phyloP scores from a whole-genome alignment of 768 basidiomycete species.

The Auriscalpium microsporum region DNA sequence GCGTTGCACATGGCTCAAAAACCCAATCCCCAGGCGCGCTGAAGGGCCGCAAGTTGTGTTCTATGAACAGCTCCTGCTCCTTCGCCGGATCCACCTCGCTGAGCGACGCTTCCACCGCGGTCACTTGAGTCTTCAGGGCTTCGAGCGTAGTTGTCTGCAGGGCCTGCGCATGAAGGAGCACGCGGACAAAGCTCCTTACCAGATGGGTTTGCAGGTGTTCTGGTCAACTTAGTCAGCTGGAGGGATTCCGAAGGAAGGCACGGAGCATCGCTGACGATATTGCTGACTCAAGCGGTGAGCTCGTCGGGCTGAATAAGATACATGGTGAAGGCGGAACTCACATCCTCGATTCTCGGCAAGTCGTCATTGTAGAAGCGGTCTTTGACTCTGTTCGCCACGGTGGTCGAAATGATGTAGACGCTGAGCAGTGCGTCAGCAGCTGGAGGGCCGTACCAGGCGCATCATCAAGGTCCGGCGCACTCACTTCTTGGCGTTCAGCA shows the following conservation, averaged over 20 bases:
- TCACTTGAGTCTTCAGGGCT: conserved; percentile 41
- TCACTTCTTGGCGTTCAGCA: conserved; percentile 79
- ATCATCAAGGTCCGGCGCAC: not conserved
- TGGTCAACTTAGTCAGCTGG: conserved; percentile 20
- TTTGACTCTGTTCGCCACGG: conserved; percentile 61
- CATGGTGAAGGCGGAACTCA: conserved; percentile 28
- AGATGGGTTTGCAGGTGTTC: conserved; percentile 66
- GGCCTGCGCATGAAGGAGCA: conserved; percentile 51
- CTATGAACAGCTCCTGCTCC: conserved; percentile 67
- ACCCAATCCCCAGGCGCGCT: conserved; percentile 54
- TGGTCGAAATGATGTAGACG: conserved; percentile 61
- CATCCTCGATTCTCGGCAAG: conserved; percentile 63
- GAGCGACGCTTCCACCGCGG: conserved; percentile 39
- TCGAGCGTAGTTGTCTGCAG: conserved; percentile 56
- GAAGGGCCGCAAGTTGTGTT: conserved; percentile 63
- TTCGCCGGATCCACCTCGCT: conserved; percentile 42
- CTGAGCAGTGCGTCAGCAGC: conserved; percentile 25
- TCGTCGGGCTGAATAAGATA: not conserved
- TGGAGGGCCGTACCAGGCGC: no score
- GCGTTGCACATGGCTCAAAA: conserved; percentile 66
- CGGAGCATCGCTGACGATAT: conserved; percentile 44
- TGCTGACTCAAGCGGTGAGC: conserved; percentile 33
- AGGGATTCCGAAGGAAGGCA: not conserved
- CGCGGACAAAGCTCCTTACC: conserved; percentile 42
- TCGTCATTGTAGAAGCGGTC: conserved; percentile 64